These are phyloP conservation scores for Phytophthora aleatoria DNA, from an alignment of 352 stramenopile genomes.

Conservation along the genomic window DNA sequence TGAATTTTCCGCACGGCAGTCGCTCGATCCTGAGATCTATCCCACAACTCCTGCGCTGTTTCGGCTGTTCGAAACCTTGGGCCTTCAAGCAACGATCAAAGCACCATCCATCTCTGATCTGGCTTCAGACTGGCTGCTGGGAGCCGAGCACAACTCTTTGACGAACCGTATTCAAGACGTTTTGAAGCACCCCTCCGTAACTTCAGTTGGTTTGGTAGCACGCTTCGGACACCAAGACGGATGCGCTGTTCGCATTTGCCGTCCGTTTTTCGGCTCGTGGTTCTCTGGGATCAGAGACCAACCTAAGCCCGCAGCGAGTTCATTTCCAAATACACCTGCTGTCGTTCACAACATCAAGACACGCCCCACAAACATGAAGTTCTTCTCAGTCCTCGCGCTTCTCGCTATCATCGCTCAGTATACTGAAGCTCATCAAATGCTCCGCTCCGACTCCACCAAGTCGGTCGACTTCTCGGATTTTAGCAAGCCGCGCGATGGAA, in stretches of 20 bases:
- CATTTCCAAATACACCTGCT: conserved; percentile 26
- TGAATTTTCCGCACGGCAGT: no score
- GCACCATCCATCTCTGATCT: no score
- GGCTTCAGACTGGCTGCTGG: no score
- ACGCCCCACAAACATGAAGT: conserved; percentile 17
- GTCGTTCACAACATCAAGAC: conserved; percentile 14
- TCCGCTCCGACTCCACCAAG: conserved; percentile 20
- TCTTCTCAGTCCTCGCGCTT: conserved; percentile 25
- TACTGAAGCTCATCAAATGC: conserved; percentile 27
- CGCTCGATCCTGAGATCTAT: no score
- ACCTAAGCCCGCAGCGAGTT: conserved; percentile 5
- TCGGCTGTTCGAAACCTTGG: no score
- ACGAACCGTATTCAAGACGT: conserved; percentile 7
- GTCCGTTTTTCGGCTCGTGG: background rate
- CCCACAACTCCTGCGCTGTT: no score
- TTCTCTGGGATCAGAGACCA: background rate
- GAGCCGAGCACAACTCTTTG: background rate
- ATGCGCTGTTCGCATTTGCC: no score
- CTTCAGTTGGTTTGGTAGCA: conserved; percentile 12
- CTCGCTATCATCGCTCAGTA: conserved; percentile 21
- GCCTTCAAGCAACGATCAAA: no score
- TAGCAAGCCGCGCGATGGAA: conserved; percentile 18
- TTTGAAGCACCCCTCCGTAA: background rate
- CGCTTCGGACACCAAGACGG: conserved; percentile 16
- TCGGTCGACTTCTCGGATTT: conserved; percentile 19